Evolutionary conservation across 805 yeast species (phyloP).

Genomic region (Starmerella kuoi): DNA sequence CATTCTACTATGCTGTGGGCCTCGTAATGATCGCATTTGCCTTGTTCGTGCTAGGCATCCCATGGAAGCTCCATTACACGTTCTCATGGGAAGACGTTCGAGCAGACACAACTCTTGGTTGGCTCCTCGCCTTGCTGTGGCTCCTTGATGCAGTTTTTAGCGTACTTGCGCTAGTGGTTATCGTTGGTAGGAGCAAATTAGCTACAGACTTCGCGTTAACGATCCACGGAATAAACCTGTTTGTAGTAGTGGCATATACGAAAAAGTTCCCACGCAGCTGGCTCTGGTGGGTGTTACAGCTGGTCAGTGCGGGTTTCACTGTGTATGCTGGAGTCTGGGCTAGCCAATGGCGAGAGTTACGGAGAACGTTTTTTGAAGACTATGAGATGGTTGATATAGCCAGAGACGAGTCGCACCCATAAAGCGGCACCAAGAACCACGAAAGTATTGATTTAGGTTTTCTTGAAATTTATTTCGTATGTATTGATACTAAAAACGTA

Average conservation of each 20-base stretch:
- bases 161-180: constrained; percentile 69
- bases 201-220: constrained; percentile 98
- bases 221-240: constrained; percentile 65
- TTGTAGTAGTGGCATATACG: constrained; percentile 55
- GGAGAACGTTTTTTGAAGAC: constrained; percentile 74
- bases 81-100: constrained; percentile 71
- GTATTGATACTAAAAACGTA: no score
- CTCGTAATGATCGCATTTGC: constrained; percentile 50
- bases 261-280: constrained; percentile 56
- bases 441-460: no score
- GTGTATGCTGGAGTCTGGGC: constrained; percentile 79
- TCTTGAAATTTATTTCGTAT: no score
- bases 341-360: constrained; percentile 80
- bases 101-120: constrained; percentile 66
- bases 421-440: no score
- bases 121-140: constrained; percentile 67
- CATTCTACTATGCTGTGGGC: constrained; percentile 68
- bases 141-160: constrained; percentile 69
- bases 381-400: constrained; percentile 32
- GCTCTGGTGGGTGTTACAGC: constrained; percentile 78
- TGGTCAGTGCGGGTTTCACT: constrained; percentile 52
- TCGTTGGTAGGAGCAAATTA: constrained; percentile 83
- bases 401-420: constrained; percentile 7
- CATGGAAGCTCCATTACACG: constrained; percentile 54
- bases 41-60: constrained; percentile 58